A percentile compares a stretch with the other conserved stretches of the same genome.
Conservation (phyloP, 345 rosid genomes). For the Acer yangbiense region DNA sequence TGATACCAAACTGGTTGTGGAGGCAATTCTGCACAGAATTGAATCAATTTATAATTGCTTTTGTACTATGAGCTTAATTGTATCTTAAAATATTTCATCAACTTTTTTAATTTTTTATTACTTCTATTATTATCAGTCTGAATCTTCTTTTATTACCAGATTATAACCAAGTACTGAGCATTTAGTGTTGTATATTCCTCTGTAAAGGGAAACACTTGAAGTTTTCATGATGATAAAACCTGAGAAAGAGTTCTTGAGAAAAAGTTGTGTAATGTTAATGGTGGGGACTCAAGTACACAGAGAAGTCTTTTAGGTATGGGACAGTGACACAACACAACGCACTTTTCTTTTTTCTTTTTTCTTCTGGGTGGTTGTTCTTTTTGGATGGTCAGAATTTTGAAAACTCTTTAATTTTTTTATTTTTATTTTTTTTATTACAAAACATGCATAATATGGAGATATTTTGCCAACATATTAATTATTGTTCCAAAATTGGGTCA, state of each 20-base stretch:
- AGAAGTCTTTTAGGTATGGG: neutral
- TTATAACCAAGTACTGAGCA: neutral
- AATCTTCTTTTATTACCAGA: neutral
- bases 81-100: neutral
- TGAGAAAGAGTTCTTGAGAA: neutral
- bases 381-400: neutral
- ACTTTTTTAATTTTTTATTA: neutral
- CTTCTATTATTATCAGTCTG: neutral
- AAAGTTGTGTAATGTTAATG: conserved; percentile 12
- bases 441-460: neutral
- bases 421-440: neutral
- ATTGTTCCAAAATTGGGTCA: neutral
- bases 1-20: conserved; percentile 11
- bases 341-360: conserved; percentile 7
- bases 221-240: too few relatives aligned
- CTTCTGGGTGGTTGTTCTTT: conserved; percentile 12
- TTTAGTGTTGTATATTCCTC: neutral
- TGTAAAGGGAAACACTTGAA: too few relatives aligned
- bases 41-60: neutral
- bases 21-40: neutral
- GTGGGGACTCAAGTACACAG: conserved; percentile 12
- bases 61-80: neutral
- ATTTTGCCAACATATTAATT: neutral
- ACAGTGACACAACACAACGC: neutral
- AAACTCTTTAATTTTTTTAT: neutral